A percentile compares a stretch with the other conserved stretches of the same genome.
phyloP scores from a whole-genome alignment of 805 yeast genomes.

The Wickerhamomyces bisporus region DNA sequence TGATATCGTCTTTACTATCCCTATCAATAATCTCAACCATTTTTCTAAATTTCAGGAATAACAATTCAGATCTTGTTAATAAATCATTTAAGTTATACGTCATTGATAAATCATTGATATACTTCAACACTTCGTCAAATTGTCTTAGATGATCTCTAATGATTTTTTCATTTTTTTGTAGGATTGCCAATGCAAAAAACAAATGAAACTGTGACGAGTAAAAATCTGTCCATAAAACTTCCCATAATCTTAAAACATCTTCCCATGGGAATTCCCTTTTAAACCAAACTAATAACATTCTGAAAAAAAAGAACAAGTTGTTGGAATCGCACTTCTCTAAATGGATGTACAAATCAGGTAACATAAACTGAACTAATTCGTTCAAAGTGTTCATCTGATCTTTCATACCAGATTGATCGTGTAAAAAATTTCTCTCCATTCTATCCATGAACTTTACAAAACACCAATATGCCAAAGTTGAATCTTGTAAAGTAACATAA shows the following conservation, averaged over 20 bases:
- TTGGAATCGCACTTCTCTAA: constrained; percentile 83
- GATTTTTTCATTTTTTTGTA: constrained; percentile 78
- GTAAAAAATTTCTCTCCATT: constrained; percentile 89
- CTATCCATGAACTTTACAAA: constrained; percentile 85
- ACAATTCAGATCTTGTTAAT: constrained; percentile 75
- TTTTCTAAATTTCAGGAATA: constrained; percentile 74
- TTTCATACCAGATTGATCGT: constrained; percentile 92
- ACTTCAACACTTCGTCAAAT: constrained; percentile 90
- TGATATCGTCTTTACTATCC: constrained; percentile 12
- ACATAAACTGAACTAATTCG: constrained; percentile 83
- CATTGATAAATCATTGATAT: constrained; percentile 84
- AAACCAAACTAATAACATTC: constrained; percentile 94
- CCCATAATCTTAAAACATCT: constrained; percentile 84
- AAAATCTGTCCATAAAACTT: constrained; percentile 82
- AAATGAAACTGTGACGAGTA: constrained; percentile 84
- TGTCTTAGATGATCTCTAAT: constrained; percentile 67
- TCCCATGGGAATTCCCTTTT: constrained; percentile 85
- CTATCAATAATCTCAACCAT: constrained; percentile 72
- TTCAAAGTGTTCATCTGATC: constrained; percentile 79
- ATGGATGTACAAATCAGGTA: constrained; percentile 80
- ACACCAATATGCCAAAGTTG: constrained; percentile 80
- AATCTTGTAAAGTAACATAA: constrained; percentile 63
- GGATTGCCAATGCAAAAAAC: constrained; percentile 82
- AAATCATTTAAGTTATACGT: constrained; percentile 70
- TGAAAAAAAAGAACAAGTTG: constrained; percentile 86